Evolutionary conservation across 345 rosid species (phyloP).

Genomic region (Stellera chamaejasme): DNA sequence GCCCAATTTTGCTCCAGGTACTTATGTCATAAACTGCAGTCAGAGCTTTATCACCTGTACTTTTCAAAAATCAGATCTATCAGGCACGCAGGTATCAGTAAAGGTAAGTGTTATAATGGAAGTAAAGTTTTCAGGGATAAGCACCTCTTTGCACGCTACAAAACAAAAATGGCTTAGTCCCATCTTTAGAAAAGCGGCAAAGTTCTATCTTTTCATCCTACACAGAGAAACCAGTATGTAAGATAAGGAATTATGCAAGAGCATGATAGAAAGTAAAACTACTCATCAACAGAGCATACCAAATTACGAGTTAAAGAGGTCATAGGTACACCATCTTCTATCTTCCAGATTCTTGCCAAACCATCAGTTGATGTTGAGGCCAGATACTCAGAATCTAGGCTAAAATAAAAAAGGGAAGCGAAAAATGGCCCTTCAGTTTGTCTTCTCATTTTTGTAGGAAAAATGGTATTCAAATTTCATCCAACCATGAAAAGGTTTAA

Average conservation of each 20-base stretch:
- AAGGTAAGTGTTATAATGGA: too few relatives aligned
- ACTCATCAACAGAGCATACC: slow-evolving; percentile 27
- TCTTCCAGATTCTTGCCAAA: slow-evolving; percentile 90
- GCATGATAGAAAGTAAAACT: not conserved
- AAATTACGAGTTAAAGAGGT: slow-evolving; percentile 62
- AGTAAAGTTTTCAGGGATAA: not conserved
- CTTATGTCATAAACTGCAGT: slow-evolving; percentile 84
- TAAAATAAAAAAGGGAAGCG: slow-evolving; percentile 22
- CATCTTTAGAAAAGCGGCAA: slow-evolving; percentile 87
- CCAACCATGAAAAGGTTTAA: too few relatives aligned
- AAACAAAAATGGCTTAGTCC: slow-evolving; percentile 85
- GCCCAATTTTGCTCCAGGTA: slow-evolving; percentile 87
- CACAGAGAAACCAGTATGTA: slow-evolving; percentile 8
- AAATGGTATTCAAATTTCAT: too few relatives aligned
- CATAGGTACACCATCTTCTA: slow-evolving; percentile 71
- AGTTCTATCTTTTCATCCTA: slow-evolving; percentile 86
- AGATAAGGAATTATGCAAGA: slow-evolving; percentile 6
- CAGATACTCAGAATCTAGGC: slow-evolving; percentile 88
- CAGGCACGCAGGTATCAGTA: too few relatives aligned
- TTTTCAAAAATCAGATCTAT: not conserved
- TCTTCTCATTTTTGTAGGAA: too few relatives aligned
- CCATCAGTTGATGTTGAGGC: slow-evolving; percentile 90
- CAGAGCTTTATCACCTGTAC: slow-evolving; percentile 56
- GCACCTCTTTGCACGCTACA: slow-evolving; percentile 74
- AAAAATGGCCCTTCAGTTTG: too few relatives aligned